These are phyloP conservation scores for Cordyceps cicadae DNA, from an alignment of 2,329 filamentous ascomycete genomes.

Conservation along the genomic window DNA sequence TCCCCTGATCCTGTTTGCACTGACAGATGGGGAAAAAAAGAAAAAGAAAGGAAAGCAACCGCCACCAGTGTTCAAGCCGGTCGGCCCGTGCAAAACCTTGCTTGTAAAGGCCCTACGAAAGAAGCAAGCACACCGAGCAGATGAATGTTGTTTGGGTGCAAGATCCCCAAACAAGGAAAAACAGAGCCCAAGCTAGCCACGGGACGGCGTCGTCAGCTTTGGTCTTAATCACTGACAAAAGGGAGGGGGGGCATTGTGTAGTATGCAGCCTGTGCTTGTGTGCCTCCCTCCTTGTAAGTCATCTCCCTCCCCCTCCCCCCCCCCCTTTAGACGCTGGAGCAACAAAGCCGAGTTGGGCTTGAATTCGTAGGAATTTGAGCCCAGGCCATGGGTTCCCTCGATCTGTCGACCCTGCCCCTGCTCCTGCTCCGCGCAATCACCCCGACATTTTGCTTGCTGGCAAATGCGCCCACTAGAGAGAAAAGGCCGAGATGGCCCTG, in stretches of 20 bases:
- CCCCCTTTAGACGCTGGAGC: not conserved
- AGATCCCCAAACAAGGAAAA: not conserved
- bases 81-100: too few relatives aligned
- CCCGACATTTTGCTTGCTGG: slow-evolving; percentile 1
- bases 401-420: not conserved
- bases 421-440: not conserved
- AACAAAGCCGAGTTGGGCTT: too few relatives aligned
- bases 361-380: not conserved
- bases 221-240: not conserved
- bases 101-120: not conserved
- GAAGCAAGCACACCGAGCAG: not conserved
- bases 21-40: not conserved
- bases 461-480: too few relatives aligned
- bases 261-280: too few relatives aligned
- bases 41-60: not conserved
- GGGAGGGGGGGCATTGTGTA: not conserved
- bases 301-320: too few relatives aligned
- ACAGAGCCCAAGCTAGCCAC: not conserved
- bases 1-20: not conserved
- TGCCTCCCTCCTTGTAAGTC: not conserved
- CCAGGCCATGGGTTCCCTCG: not conserved
- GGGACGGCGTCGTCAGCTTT: not conserved
- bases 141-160: not conserved
- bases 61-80: not conserved
- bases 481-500: not conserved